Conservation (phyloP, 768 basidiomycete genomes). For the Fomitopsis serialis region DNA sequence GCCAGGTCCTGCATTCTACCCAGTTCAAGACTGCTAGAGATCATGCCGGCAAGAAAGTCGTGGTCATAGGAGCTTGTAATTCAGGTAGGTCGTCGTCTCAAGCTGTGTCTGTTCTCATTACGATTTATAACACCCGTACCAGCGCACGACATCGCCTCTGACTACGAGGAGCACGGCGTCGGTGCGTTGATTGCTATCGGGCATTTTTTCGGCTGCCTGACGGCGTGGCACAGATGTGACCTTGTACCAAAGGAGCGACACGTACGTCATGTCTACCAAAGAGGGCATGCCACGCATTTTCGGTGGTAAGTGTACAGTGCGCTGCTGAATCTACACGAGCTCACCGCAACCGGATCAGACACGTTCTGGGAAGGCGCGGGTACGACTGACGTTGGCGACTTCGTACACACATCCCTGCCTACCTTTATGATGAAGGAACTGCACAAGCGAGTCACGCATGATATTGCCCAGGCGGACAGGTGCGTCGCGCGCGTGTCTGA, state of each 20-base stretch:
- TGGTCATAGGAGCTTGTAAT: conserved; percentile 63
- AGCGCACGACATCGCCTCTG: conserved; percentile 47
- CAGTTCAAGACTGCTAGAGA: conserved; percentile 49
- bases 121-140: background rate
- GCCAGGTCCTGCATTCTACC: conserved; percentile 54
- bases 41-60: conserved; percentile 62
- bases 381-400: conserved; percentile 49
- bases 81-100: conserved; percentile 30
- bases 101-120: background rate
- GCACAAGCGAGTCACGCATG: conserved; percentile 22
- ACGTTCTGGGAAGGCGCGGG: conserved; percentile 40
- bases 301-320: conserved; percentile 15
- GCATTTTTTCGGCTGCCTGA: background rate
- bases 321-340: background rate
- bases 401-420: conserved; percentile 44
- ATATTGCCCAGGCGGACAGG: conserved; percentile 28
- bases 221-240: conserved; percentile 38
- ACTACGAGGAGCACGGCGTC: conserved; percentile 38
- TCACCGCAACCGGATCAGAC: conserved; percentile 8
- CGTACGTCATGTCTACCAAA: conserved; percentile 39
- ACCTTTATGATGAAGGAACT: conserved; percentile 25
- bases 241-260: conserved; percentile 51
- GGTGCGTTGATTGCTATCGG: conserved; percentile 23
- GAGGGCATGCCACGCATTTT: conserved; percentile 29
- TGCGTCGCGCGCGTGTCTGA: background rate